phyloP scores from a whole-genome alignment of 257 asterid genomes.

The Solanum tacnaense region DNA sequence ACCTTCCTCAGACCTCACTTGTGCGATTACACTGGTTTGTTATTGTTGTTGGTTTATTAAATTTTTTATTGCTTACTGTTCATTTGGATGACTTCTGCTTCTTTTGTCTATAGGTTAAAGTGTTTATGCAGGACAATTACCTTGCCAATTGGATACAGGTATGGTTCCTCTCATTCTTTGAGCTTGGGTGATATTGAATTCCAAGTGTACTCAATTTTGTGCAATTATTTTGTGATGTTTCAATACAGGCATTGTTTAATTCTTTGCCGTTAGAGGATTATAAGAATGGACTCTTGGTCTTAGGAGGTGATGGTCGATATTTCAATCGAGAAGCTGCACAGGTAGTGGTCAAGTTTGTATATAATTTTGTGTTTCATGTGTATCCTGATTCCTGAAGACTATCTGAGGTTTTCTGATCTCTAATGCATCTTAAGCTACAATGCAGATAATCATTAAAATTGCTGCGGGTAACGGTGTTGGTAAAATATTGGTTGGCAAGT shows the following conservation, averaged over 20 bases:
- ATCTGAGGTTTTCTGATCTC: slow-evolving; percentile 1
- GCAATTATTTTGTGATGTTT: slow-evolving; percentile 6
- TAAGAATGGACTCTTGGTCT: slow-evolving; percentile 60
- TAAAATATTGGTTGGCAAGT: slow-evolving; percentile 83
- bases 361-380: background rate
- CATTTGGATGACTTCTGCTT: slow-evolving; percentile 1
- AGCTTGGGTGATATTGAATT: background rate
- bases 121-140: slow-evolving; percentile 81
- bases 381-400: background rate
- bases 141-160: slow-evolving; percentile 99
- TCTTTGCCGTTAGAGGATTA: slow-evolving; percentile 86
- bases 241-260: slow-evolving; percentile 66
- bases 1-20: background rate
- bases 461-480: slow-evolving; percentile 94
- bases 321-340: slow-evolving; percentile 93
- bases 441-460: slow-evolving; percentile 85
- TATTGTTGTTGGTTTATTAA: background rate
- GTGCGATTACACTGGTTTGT: background rate
- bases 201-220: background rate
- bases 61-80: background rate
- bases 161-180: background rate
- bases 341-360: slow-evolving; percentile 23
- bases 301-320: slow-evolving; percentile 96
- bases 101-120: slow-evolving; percentile 54
- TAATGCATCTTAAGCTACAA: slow-evolving; percentile 13